A percentile compares a stretch with the other conserved stretches of the same genome.
Evolutionary conservation across 768 basidiomycete genomes (phyloP).

Genomic region (Suillus subalutaceus): DNA sequence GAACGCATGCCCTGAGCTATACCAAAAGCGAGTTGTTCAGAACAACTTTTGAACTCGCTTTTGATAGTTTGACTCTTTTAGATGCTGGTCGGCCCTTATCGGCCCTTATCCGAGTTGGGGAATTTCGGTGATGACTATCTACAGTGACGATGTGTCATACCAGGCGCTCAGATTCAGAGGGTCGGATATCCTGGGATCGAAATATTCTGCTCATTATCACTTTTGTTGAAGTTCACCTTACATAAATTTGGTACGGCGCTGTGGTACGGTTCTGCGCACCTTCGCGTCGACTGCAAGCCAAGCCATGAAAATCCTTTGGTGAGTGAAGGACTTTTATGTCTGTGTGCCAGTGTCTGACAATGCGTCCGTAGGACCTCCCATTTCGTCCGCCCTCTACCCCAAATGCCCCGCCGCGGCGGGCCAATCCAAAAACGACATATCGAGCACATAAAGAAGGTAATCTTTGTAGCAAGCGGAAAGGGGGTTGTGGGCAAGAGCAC

Average conservation of each 20-base stretch:
- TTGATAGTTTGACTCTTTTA: no score
- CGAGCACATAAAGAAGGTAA: slow-evolving; percentile 75
- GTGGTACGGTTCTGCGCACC: slow-evolving; percentile 8
- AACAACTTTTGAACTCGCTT: no score
- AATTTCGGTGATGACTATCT: no score
- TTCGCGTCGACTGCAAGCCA: slow-evolving; percentile 26
- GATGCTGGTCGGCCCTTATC: no score
- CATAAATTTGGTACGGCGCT: not conserved
- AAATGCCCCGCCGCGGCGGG: slow-evolving; percentile 61
- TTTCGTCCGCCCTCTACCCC: slow-evolving; percentile 44
- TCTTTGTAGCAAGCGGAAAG: slow-evolving; percentile 91
- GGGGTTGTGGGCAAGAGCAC: slow-evolving; percentile 98
- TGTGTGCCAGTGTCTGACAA: slow-evolving; percentile 12
- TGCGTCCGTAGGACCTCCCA: slow-evolving; percentile 36
- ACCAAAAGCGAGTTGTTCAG: no score
- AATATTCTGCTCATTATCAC: no score
- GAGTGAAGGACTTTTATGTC: slow-evolving; percentile 12
- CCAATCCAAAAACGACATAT: slow-evolving; percentile 58
- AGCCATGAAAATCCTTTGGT: slow-evolving; percentile 64
- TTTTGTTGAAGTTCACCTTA: slow-evolving; percentile 11
- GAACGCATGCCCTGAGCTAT: no score
- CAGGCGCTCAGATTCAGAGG: no score
- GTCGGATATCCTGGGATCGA: no score
- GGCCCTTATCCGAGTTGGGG: no score
- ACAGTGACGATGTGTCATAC: no score